These are phyloP conservation scores for Penicillium argentinense DNA, from an alignment of 495 filamentous ascomycete genomes.

Conservation along the genomic window DNA sequence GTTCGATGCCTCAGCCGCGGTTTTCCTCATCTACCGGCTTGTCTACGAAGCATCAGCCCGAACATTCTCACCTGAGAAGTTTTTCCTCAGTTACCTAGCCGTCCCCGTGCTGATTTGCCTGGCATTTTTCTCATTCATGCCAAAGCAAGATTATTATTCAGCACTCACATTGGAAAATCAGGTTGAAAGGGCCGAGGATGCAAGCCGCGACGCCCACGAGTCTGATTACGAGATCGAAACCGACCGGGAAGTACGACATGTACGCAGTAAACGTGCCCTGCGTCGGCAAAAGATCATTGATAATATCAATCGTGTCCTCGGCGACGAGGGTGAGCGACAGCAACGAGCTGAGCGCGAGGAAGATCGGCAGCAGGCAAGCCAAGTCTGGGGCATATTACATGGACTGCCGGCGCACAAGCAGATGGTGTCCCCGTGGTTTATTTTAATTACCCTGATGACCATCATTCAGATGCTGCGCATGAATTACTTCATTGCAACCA, in stretches of 20 bases:
- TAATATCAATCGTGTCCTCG: slow-evolving; percentile 68
- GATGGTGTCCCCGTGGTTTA: slow-evolving; percentile 83
- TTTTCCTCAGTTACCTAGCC: slow-evolving; percentile 63
- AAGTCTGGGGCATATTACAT: slow-evolving; percentile 82
- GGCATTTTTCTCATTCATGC: slow-evolving; percentile 61
- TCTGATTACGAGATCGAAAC: slow-evolving; percentile 55
- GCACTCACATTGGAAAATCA: slow-evolving; percentile 58
- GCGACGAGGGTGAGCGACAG: slow-evolving; percentile 53
- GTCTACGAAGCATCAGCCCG: slow-evolving; percentile 52
- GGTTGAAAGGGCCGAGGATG: slow-evolving; percentile 57
- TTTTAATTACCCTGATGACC: slow-evolving; percentile 88
- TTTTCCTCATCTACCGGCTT: slow-evolving; percentile 65
- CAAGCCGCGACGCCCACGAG: slow-evolving; percentile 54
- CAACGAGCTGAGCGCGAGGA: slow-evolving; percentile 52
- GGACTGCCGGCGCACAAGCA: slow-evolving; percentile 69
- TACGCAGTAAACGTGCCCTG: slow-evolving; percentile 58
- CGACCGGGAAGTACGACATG: slow-evolving; percentile 43
- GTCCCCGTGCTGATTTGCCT: slow-evolving; percentile 58
- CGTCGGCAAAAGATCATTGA: slow-evolving; percentile 62
- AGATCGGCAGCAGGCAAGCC: slow-evolving; percentile 48
- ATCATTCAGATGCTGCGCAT: slow-evolving; percentile 95
- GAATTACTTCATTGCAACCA: slow-evolving; percentile 96
- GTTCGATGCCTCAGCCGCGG: slow-evolving; percentile 68
- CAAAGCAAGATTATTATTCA: slow-evolving; percentile 59
- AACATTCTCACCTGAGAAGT: slow-evolving; percentile 55